Evolutionary conservation across 2,329 filamentous ascomycete species (phyloP), one percentile per base, ranked within the genome.

Genomic region (Sclerotinia nivalis): DNA sequence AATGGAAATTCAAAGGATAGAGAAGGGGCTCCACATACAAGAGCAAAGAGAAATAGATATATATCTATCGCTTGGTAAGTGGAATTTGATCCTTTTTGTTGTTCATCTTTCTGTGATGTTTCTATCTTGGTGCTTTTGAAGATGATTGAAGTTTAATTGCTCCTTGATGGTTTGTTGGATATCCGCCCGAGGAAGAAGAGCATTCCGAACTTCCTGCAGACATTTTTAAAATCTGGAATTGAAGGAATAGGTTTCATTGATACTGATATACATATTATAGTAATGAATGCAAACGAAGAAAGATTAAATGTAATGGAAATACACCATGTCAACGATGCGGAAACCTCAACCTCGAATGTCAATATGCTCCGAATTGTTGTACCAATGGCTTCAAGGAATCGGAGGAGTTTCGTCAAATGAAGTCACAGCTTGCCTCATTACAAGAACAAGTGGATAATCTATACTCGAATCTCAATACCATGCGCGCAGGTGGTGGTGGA

Each of bases 381-480:
- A 82, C 87, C 72, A 94, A 88, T 82, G 93, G 88, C 80, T 93
- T 97, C 85, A 96, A 95, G 80, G 94, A 97, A 76, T 93, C 93
- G 60, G 92, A 96, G 13, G 94, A 97, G 79, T 97, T 93, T 83
- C 92, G 89, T 77, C 86, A 89, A 50, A 93, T 97, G 89, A 87
- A 88, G 68, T 84, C 86, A 47, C 91, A 96, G 74, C 88, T 97
- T 71, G 82, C 83, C 15, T 85, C 86, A 12, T 85, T 97, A 34
- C 93, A 97, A 79, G 90, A 95, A 68, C 93, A 97, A 81, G 91
- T 97, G 76, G 89, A 92, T 71, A 86, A 86, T 73, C 86, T 98
- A 45, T 92, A 90, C 77, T 87, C 87, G 71, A 91, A 86, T 75
- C 83, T 97, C 77, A 91, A 85, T 76, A 83, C 86, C 60, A 59